phyloP scores from a whole-genome alignment of 768 basidiomycete species.

The Pulveroboletus sp. region DNA sequence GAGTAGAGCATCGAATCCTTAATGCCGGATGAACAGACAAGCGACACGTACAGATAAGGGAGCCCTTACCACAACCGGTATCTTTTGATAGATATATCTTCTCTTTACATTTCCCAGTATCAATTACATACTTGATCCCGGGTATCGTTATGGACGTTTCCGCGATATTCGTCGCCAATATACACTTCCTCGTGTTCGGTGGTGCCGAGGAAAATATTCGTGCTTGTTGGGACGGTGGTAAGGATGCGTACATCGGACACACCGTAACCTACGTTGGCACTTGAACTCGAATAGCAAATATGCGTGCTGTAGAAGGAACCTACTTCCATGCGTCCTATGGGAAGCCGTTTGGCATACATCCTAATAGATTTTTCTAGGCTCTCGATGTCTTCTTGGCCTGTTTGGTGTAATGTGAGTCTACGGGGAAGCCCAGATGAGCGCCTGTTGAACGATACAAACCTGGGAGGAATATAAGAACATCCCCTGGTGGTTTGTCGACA shows the following conservation, averaged over 20 bases:
- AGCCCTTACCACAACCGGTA: conserved; percentile 57
- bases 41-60: background rate
- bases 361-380: conserved; percentile 71
- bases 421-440: background rate
- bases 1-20: conserved; percentile 85
- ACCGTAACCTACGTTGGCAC: conserved; percentile 52
- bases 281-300: background rate
- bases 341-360: conserved; percentile 64
- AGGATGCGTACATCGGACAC: conserved; percentile 82
- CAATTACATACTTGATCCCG: conserved; percentile 91
- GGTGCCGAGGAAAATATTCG: conserved; percentile 71
- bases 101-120: conserved; percentile 95
- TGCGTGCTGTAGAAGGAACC: conserved; percentile 6
- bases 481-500: conserved; percentile 70
- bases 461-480: conserved; percentile 91
- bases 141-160: conserved; percentile 98
- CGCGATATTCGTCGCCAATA: conserved; percentile 95
- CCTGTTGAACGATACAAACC: conserved; percentile 37
- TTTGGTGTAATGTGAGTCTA: background rate
- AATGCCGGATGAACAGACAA: background rate
- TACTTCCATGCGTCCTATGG: conserved; percentile 51
- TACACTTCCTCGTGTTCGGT: conserved; percentile 75
- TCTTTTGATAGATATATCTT: conserved; percentile 74
- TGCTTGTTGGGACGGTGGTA: conserved; percentile 71
- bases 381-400: conserved; percentile 97